Percentiles rank a stretch among this genome's conserved stretches.
Evolutionary conservation across 805 yeast genomes (phyloP).

Genomic region (Yamadazyma laniorum): DNA sequence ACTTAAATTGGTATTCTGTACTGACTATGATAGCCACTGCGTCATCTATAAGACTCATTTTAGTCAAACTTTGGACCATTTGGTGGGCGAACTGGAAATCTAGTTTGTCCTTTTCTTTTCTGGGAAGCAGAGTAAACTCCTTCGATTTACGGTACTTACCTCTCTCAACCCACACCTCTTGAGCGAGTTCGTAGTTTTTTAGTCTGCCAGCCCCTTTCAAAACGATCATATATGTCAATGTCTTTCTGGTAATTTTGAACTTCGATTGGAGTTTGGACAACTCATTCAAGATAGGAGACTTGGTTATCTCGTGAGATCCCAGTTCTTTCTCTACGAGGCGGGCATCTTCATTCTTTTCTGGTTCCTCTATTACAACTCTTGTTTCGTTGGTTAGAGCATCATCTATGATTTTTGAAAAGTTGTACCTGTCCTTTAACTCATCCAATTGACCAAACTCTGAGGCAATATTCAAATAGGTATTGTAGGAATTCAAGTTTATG

Average conservation of each 20-base stretch:
- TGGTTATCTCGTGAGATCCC: constrained; percentile 10
- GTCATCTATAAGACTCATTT: constrained; percentile 57
- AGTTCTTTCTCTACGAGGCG: constrained; percentile 13
- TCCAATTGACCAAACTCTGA: constrained; percentile 30
- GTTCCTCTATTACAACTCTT: constrained; percentile 16
- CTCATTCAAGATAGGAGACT: constrained; percentile 11
- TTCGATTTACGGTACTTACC: constrained; percentile 64
- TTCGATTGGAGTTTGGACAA: constrained; percentile 4
- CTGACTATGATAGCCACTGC: constrained; percentile 68
- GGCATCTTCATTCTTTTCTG: constrained; percentile 12
- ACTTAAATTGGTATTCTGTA: constrained; percentile 64
- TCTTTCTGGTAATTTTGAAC: constrained; percentile 25
- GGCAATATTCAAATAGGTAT: constrained; percentile 52
- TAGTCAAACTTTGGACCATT: constrained; percentile 61
- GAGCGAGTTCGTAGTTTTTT: constrained; percentile 57
- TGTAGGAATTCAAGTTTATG: constrained; percentile 43
- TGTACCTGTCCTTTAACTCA: constrained; percentile 35
- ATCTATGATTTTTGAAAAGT: constrained; percentile 12
- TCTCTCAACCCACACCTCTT: constrained; percentile 72
- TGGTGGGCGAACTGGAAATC: constrained; percentile 72
- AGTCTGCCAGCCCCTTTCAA: constrained; percentile 63
- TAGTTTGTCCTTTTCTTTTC: constrained; percentile 36
- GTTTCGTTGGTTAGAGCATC: constrained; percentile 7
- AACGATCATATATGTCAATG: constrained; percentile 57
- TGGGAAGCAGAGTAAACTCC: constrained; percentile 43